These are phyloP conservation scores for Pontederia crassipes DNA, from an alignment of 176 grass and related monocot species.

Conservation along the genomic window DNA sequence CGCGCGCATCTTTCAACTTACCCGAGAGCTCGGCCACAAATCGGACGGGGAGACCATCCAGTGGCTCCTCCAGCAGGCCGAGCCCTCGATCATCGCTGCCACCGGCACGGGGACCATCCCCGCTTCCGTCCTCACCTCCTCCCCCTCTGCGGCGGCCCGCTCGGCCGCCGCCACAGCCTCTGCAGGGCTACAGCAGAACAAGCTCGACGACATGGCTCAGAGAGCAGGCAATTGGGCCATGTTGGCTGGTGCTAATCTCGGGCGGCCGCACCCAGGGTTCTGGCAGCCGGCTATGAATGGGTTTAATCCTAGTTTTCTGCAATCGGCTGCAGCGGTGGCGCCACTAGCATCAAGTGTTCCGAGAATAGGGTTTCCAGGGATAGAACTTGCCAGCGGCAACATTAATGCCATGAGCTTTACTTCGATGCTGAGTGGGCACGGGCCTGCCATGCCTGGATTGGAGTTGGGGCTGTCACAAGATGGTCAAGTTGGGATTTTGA, in stretches of 20 bases:
- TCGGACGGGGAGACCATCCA: constrained; percentile 84
- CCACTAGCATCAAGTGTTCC: constrained; percentile 4
- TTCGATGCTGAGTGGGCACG: constrained; percentile 50
- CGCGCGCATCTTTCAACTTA: constrained; percentile 85
- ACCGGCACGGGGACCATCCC: constrained; percentile 68
- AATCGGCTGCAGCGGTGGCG: constrained; percentile 5
- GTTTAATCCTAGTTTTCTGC: constrained; percentile 37
- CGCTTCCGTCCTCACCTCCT: constrained; percentile 25
- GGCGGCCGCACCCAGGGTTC: constrained; percentile 35
- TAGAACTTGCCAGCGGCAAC: constrained; percentile 9
- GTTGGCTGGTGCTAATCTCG: constrained; percentile 13
- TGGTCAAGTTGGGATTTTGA: constrained; percentile 56
- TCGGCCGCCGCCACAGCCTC: background rate
- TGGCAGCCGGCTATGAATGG: constrained; percentile 36
- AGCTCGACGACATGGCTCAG: constrained; percentile 11
- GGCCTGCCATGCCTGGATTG: constrained; percentile 45
- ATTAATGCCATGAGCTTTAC: constrained; percentile 52
- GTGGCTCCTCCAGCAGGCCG: constrained; percentile 84
- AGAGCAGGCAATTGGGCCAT: constrained; percentile 2
- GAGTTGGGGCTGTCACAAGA: constrained; percentile 70
- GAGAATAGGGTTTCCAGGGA: constrained; percentile 12
- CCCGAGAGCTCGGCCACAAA: constrained; percentile 72
- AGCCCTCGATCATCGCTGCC: constrained; percentile 76
- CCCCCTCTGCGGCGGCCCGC: background rate
- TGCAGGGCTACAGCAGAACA: constrained; percentile 13